These are phyloP conservation scores for Aspergillus thermomutatus DNA, from an alignment of 2,329 filamentous ascomycete genomes.

Conservation along the genomic window DNA sequence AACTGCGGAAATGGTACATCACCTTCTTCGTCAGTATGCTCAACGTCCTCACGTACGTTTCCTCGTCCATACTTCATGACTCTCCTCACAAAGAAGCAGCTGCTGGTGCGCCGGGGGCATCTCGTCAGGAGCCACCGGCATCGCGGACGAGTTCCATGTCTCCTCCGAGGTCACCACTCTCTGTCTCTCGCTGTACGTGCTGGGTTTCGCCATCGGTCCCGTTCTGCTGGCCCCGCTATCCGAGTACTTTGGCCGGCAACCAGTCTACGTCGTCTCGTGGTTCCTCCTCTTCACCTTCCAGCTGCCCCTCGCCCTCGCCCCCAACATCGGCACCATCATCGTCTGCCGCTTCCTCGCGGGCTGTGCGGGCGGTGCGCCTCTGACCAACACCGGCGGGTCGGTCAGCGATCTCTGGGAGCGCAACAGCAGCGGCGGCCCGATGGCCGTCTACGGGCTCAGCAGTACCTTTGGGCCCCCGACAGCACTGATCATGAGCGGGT, in stretches of 20 bases:
- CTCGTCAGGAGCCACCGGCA: conserved; percentile 25
- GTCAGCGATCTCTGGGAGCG: conserved; percentile 32
- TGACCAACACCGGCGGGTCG: conserved; percentile 32
- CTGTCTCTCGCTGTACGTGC: conserved; percentile 30
- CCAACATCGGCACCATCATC: conserved; percentile 28
- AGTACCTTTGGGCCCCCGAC: conserved; percentile 36
- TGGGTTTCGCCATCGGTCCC: conserved; percentile 28
- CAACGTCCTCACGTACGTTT: conserved; percentile 26
- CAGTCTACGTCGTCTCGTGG: conserved; percentile 32
- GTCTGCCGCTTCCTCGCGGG: conserved; percentile 29
- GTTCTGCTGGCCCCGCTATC: conserved; percentile 31
- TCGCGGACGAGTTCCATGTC: conserved; percentile 29
- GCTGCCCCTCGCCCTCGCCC: conserved; percentile 24
- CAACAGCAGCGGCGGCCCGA: conserved; percentile 28
- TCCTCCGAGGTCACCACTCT: conserved; percentile 29
- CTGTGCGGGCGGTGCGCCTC: conserved; percentile 28
- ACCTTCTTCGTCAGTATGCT: conserved; percentile 39
- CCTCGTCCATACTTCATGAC: neutral
- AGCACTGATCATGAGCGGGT: conserved; percentile 33
- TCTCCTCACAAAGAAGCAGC: conserved; percentile 6
- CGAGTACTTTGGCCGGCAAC: conserved; percentile 35
- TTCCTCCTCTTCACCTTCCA: conserved; percentile 30
- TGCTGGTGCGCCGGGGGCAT: conserved; percentile 27
- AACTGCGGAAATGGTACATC: conserved; percentile 41
- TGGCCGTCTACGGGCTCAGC: conserved; percentile 35